Evolutionary conservation across 2,329 filamentous ascomycete species (phyloP), one percentile per base, ranked within the genome.

Genomic region (Cylindrodendrum hubeiense): DNA sequence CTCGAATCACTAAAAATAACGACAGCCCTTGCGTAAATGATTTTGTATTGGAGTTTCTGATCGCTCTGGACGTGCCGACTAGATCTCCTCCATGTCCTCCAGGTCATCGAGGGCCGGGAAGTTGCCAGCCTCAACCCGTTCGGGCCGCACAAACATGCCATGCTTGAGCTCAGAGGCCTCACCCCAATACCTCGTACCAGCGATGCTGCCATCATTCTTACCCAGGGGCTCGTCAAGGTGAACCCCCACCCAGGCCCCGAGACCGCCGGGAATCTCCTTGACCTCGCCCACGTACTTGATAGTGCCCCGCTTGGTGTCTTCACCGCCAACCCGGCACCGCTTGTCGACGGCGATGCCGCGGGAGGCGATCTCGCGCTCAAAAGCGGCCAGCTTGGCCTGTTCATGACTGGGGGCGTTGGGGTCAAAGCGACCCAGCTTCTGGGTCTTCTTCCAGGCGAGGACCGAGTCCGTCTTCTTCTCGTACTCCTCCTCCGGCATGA

Each of bases 351-450:
- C 82, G 70, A 93, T 91, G 81, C 91, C 90, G 78, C 91, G 89
- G 60, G 87, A 86, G 68, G 86, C 83, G 69, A 97, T 85, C 75
- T 97, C 93, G 60, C 88, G 87, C 70, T 90, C 85, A 44, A 91
- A 86, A 41, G 90, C 90, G 17, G 87, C 86, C 62, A 92, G 83
- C 78, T 93, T 93, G 68, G 93, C 87, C 76, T 93, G 86, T 77
- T 94, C 91, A 22, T 92, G 87, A 65, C 85, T 89, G 19, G 92
- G 90, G 8, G 94, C 93, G 72, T 91, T 86, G 13, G 96, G 96
- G 77, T 98, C 94, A 81, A 99, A 99, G 37, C 96, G 93, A 54
- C 96, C 96, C n/a, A 98, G 88, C 78, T 97, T 95, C 79, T 97
- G 91, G n/a, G 90, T 84, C 82, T 93, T 95, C 82, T 99, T 99